Evolutionary conservation across 768 basidiomycete genomes (phyloP).

Genomic region (Russula lepida): DNA sequence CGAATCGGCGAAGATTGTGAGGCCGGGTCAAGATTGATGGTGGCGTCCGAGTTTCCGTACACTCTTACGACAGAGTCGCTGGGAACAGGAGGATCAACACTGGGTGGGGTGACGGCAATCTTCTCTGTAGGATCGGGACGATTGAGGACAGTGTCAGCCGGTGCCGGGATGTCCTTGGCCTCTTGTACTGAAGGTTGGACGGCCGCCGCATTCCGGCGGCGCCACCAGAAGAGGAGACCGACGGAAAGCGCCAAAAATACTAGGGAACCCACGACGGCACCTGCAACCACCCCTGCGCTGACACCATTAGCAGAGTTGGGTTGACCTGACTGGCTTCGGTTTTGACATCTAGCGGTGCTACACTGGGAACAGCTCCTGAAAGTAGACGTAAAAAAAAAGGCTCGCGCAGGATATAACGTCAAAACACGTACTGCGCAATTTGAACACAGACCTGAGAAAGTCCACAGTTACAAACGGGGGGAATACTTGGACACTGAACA

Average conservation of each 20-base stretch:
- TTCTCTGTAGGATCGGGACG: conserved; percentile 79
- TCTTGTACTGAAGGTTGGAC: conserved; percentile 34
- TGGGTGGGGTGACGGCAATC: conserved; percentile 25
- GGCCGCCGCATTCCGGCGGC: conserved; percentile 36
- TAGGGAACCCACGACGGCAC: conserved; percentile 58
- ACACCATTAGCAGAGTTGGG: conserved; percentile 30
- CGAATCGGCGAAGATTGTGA: conserved; percentile 24
- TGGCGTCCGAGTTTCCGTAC: conserved; percentile 37
- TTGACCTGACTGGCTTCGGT: conserved; percentile 28
- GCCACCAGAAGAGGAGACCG: conserved; percentile 53
- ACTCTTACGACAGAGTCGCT: conserved; percentile 36
- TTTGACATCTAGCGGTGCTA: conserved; percentile 43
- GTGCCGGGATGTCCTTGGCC: conserved; percentile 52
- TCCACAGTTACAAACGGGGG: conserved; percentile 47
- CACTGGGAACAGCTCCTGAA: conserved; percentile 54
- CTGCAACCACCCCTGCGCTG: conserved; percentile 65
- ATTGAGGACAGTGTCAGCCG: conserved; percentile 70
- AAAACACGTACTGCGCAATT: conserved; percentile 45
- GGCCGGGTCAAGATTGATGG: conserved; percentile 54
- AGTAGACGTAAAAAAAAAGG: not conserved
- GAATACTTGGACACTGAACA: conserved; percentile 35
- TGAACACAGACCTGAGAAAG: conserved; percentile 49
- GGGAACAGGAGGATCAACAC: conserved; percentile 25
- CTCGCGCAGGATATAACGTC: not conserved
- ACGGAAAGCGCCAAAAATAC: conserved; percentile 48